Evolutionary conservation across 257 asterid genomes (phyloP).

Genomic region (Solanum piurae): DNA sequence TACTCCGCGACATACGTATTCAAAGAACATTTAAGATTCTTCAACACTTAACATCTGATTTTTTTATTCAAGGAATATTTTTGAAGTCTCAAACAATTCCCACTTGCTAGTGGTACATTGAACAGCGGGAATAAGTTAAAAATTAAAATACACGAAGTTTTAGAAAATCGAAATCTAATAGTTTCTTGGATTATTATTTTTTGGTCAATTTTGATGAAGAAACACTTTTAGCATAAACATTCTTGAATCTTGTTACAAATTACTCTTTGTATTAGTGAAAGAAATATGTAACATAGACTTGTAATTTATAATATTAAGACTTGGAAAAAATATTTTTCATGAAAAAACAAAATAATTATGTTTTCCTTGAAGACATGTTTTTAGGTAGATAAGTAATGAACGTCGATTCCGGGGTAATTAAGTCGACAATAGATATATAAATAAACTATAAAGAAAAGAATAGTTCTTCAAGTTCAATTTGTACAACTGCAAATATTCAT

Average conservation of each 20-base stretch:
- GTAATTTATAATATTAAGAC: not conserved
- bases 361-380: not conserved
- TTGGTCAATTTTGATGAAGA: not conserved
- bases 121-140: not conserved
- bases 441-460: not conserved
- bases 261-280: not conserved
- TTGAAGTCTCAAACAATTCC: not conserved
- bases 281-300: not conserved
- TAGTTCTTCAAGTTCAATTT: not conserved
- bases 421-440: not conserved
- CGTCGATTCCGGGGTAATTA: not conserved
- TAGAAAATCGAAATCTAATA: not conserved
- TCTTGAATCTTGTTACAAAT: not conserved
- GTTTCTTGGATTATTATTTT: not conserved
- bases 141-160: not conserved
- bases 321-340: not conserved
- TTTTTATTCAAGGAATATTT: not conserved
- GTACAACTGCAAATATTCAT: not conserved
- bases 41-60: not conserved
- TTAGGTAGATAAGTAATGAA: not conserved
- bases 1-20: not conserved
- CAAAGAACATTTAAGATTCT: not conserved
- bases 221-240: not conserved
- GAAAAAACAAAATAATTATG: not conserved
- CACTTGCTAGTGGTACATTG: not conserved